phyloP scores from a whole-genome alignment of 768 basidiomycete genomes.

The Lactarius psammicola region DNA sequence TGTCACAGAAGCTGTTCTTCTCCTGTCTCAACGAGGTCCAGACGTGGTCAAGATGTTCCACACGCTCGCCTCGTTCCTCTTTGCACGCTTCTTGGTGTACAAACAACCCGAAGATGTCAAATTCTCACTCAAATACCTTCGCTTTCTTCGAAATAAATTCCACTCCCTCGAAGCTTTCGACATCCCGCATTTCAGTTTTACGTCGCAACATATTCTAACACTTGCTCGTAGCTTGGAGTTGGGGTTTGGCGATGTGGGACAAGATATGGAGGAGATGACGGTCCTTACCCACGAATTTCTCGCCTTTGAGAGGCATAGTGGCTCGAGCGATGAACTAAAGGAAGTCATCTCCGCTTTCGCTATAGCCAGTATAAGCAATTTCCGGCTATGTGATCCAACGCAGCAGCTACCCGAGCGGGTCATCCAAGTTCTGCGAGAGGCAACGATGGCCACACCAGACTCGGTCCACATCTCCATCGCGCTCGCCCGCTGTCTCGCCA shows the following conservation, averaged over 20 bases:
- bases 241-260: neutral
- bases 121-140: neutral
- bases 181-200: neutral
- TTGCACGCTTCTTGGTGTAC: no score
- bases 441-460: neutral
- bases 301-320: neutral
- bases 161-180: neutral
- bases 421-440: neutral
- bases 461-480: neutral
- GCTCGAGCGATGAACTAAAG: neutral
- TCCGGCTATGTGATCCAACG: no score
- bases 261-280: slow-evolving; percentile 7
- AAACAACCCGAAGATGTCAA: neutral
- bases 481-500: neutral
- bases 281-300: neutral
- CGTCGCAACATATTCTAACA: neutral
- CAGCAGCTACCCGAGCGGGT: no score
- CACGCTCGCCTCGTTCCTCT: no score
- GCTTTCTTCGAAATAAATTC: neutral
- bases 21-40: neutral
- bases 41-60: no score
- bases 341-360: neutral
- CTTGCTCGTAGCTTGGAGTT: neutral
- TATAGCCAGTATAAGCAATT: no score
- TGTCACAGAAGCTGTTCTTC: neutral